Percentiles rank a stretch among this genome's conserved stretches.
phyloP scores from a whole-genome alignment of 2,329 filamentous ascomycete genomes.

The Clonostachys solani region DNA sequence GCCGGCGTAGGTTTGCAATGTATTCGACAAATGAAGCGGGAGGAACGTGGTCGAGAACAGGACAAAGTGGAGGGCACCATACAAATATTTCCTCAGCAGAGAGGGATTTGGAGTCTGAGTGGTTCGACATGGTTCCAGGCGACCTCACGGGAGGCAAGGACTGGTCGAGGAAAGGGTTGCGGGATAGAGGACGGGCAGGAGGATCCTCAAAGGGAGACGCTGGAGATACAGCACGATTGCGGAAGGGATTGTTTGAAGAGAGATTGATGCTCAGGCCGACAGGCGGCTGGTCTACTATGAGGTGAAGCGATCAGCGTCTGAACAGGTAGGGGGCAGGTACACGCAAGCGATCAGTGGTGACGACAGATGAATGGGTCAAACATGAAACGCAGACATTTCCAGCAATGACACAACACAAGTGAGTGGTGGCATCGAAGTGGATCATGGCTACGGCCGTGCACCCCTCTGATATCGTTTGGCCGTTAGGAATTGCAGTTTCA shows the following conservation, averaged over 20 bases:
- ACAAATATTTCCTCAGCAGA: conserved; percentile 72
- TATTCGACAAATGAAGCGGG: conserved; percentile 4
- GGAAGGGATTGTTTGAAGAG: conserved; percentile 79
- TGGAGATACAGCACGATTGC: conserved; percentile 67
- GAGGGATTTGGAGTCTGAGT: conserved; percentile 39
- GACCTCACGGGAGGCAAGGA: conserved; percentile 33
- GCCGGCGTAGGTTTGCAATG: neutral
- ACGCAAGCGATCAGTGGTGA: too few relatives aligned
- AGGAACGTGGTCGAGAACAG: conserved; percentile 2
- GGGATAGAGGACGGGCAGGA: conserved; percentile 58
- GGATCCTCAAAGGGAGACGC: conserved; percentile 55
- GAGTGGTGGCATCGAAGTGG: too few relatives aligned
- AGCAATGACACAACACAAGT: too few relatives aligned
- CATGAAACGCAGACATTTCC: too few relatives aligned
- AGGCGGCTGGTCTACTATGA: conserved; percentile 2
- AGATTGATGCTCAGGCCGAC: conserved; percentile 59
- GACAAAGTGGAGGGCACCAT: conserved; percentile 34
- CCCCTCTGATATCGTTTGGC: too few relatives aligned
- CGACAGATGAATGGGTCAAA: too few relatives aligned
- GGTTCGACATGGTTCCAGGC: conserved; percentile 44
- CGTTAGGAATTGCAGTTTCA: too few relatives aligned
- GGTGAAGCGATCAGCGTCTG: too few relatives aligned
- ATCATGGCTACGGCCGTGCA: too few relatives aligned
- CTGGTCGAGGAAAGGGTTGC: conserved; percentile 72
- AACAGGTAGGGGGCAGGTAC: too few relatives aligned